Percentiles rank a stretch among this genome's conserved stretches.
phyloP scores from a whole-genome alignment of 768 basidiomycete genomes.

The Auricularia auricula-judae region DNA sequence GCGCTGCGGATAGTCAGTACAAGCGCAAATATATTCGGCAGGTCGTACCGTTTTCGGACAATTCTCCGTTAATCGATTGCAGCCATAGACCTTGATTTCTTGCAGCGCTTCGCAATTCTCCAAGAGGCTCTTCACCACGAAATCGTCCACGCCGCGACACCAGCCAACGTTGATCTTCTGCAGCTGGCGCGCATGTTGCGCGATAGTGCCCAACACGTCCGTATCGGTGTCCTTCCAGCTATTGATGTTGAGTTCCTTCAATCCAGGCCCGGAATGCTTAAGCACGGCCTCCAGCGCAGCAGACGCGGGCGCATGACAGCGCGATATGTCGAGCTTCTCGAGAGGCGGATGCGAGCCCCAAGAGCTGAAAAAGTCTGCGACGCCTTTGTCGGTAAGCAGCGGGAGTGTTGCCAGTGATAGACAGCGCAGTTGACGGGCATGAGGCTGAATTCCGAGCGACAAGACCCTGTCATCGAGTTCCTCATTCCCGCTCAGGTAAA shows the following conservation, averaged over 20 bases:
- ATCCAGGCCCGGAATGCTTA: slow-evolving; percentile 46
- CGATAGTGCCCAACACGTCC: slow-evolving; percentile 29
- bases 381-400: slow-evolving; percentile 58
- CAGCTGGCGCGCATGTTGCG: slow-evolving; percentile 30
- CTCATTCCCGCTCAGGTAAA: slow-evolving; percentile 64
- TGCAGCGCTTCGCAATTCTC: slow-evolving; percentile 24
- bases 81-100: slow-evolving; percentile 45
- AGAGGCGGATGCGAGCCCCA: slow-evolving; percentile 41
- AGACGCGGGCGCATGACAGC: slow-evolving; percentile 44
- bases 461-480: slow-evolving; percentile 53
- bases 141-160: slow-evolving; percentile 77
- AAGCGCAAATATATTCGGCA: not conserved
- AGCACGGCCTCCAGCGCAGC: slow-evolving; percentile 53
- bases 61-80: slow-evolving; percentile 34
- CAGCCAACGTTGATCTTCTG: slow-evolving; percentile 69
- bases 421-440: slow-evolving; percentile 35
- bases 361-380: slow-evolving; percentile 53
- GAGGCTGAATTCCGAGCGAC: slow-evolving; percentile 41
- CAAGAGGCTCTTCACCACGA: slow-evolving; percentile 60
- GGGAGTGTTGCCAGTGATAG: slow-evolving; percentile 47
- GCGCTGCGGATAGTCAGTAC: slow-evolving; percentile 3
- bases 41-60: slow-evolving; percentile 38
- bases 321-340: slow-evolving; percentile 43
- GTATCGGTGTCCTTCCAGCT: slow-evolving; percentile 57
- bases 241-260: slow-evolving; percentile 62